Conservation (phyloP, 305 asterid genomes). For the Striga hermonthica region DNA sequence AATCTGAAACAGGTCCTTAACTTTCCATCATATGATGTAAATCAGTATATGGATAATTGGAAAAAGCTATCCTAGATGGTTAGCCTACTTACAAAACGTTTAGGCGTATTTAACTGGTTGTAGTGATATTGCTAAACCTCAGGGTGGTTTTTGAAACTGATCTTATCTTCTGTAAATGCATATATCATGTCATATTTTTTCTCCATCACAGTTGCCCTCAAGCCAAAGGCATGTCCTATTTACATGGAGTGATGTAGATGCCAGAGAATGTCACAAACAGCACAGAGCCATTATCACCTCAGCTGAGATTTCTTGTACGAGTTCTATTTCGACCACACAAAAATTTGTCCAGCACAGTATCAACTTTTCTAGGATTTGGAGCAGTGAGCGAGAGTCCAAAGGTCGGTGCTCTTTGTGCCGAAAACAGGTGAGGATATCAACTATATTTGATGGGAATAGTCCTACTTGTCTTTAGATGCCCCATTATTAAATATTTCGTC, state of each 20-base stretch:
- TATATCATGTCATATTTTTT: constrained; percentile 17
- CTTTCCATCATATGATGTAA: constrained; percentile 15
- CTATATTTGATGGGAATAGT: neutral
- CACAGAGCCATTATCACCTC: constrained; percentile 53
- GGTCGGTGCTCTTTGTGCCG: constrained; percentile 79
- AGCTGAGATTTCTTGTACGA: constrained; percentile 48
- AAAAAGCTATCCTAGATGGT: neutral
- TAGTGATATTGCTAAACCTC: constrained; percentile 1
- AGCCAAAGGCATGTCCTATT: constrained; percentile 47
- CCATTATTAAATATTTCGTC: constrained; percentile 22
- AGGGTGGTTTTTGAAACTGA: constrained; percentile 3
- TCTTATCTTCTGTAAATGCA: constrained; percentile 8
- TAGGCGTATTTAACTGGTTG: neutral
- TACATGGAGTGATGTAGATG: constrained; percentile 45
- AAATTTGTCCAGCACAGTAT: constrained; percentile 62
- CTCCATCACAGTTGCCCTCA: constrained; percentile 44
- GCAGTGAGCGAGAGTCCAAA: constrained; percentile 80
- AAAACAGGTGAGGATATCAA: constrained; percentile 57
- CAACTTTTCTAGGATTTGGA: constrained; percentile 87
- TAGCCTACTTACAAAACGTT: neutral
- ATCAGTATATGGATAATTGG: neutral
- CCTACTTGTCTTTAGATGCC: constrained; percentile 22
- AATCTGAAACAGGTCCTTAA: constrained; percentile 52
- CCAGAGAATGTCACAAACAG: constrained; percentile 42
- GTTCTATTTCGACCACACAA: constrained; percentile 49